Conservation (phyloP, 1,139 yeast genomes). For the Saccharomyces hybrid region DNA sequence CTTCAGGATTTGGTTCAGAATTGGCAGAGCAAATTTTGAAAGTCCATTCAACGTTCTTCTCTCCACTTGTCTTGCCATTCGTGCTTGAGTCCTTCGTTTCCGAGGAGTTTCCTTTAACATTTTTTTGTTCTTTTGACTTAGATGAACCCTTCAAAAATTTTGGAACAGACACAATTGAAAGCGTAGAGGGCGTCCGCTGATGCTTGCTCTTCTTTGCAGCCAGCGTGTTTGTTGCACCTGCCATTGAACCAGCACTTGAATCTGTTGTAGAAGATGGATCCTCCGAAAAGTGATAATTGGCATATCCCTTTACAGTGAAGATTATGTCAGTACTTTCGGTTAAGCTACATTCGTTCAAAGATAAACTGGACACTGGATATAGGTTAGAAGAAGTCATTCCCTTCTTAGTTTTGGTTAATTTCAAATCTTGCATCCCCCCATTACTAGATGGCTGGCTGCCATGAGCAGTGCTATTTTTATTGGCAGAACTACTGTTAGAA, state of each 20-base stretch:
- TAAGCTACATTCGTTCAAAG: constrained; percentile 1
- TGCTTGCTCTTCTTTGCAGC: background rate
- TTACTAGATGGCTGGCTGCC: background rate
- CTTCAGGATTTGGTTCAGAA: constrained; percentile 4
- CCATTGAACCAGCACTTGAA: background rate
- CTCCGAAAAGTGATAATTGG: background rate
- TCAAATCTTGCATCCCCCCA: background rate
- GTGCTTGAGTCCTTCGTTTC: background rate
- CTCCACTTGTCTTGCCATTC: background rate
- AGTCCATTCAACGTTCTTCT: background rate
- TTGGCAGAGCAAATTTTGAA: background rate
- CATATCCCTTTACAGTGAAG: background rate
- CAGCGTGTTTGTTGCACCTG: background rate
- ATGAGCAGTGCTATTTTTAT: background rate
- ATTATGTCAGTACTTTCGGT: background rate
- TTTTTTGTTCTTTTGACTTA: background rate
- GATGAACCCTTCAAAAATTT: background rate
- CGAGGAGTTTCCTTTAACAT: background rate
- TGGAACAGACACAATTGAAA: background rate
- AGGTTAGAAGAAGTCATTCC: background rate
- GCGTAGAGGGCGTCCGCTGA: background rate
- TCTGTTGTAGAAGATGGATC: background rate
- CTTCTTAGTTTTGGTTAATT: background rate
- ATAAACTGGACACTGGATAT: background rate
- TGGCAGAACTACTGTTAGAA: background rate